Percentiles rank a stretch among this genome's conserved stretches.
Evolutionary conservation across 768 basidiomycete species (phyloP).

Genomic region (Xanthoconium purpureum): DNA sequence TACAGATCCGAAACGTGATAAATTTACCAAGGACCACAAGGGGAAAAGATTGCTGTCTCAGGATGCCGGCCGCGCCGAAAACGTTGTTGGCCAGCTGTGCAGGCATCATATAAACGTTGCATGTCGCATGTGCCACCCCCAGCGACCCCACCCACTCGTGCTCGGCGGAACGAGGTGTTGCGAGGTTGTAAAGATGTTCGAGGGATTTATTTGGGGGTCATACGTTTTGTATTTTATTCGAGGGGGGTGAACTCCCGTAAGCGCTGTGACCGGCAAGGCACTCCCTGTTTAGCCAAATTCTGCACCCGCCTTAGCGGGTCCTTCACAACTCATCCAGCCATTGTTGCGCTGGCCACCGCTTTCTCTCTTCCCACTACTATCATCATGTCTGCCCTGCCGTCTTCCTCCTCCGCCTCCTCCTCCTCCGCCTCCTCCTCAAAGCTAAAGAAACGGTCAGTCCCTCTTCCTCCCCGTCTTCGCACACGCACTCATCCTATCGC

Average conservation of each 20-base stretch:
- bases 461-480: constrained; percentile 7
- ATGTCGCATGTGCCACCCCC: not conserved
- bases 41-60: constrained; percentile 15
- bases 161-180: constrained; percentile 1
- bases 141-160: no score
- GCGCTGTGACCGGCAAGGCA: constrained; percentile 39
- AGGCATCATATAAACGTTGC: constrained; percentile 10
- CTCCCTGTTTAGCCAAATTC: constrained; percentile 35
- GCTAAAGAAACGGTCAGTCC: constrained; percentile 35
- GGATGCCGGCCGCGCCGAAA: constrained; percentile 19
- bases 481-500: constrained; percentile 27
- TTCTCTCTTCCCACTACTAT: constrained; percentile 38
- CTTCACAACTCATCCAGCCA: constrained; percentile 35
- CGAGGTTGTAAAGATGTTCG: not conserved
- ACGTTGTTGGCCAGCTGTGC: constrained; percentile 19
- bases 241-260: constrained; percentile 20
- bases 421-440: constrained; percentile 21
- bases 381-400: constrained; percentile 33
- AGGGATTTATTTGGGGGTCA: no score
- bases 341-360: constrained; percentile 42
- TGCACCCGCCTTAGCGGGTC: constrained; percentile 32
- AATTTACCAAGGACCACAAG: constrained; percentile 11
- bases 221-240: not conserved
- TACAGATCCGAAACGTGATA: constrained; percentile 20
- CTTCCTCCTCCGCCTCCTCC: constrained; percentile 23